Evolutionary conservation across 768 basidiomycete species (phyloP), one percentile per base, ranked within the genome.

Genomic region (Boletus pseudopeckii): DNA sequence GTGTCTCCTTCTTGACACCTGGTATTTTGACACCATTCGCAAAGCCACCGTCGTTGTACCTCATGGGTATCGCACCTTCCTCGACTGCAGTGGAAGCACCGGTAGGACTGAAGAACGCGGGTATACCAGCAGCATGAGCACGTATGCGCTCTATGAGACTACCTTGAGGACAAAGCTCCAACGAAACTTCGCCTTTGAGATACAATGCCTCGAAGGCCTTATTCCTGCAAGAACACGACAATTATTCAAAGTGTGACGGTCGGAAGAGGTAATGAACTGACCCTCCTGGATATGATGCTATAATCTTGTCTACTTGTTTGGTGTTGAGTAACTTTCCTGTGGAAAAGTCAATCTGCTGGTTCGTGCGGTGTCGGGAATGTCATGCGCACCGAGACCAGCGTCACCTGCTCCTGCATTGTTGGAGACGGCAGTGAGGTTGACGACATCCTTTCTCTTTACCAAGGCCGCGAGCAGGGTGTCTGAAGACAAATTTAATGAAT

Each of bases 41-140:
- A 50, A 83, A 77, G n/a, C 90, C 90, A 18, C 88, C 89, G 22
- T 81, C 76, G 46, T 88, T 86, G 70, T 91, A 92, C 22, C 85
- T 80, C 59, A 87, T 79, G 26, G 92, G 88, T 62, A 94, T 90
- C 4, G 79, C 70, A 2, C 92, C 92, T 44, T 83, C 74, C 69
- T 94, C 89, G 3, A 92, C 81, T 3, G 90, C 90, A 18, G 92
- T 94, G 20, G 80, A 81, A 8, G 90, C 90, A 15, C 94, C 93
- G 0, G 92, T 93, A 15, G 92, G 93, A 6, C 91, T 96, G 72
- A 77, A 95, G 76, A 97, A 93, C n/a, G 88, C 92, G 17, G 93
- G 92, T 55, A 93, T 92, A 47, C 93, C 93, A 11, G 91, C 89
- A 9, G 91, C 92, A 53, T 91, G 88, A 7, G 93, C 89, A 34